Percentiles rank a stretch among this genome's conserved stretches.
Conservation (phyloP, 2,329 filamentous ascomycete species). For the Phyllosticta citrichinensis region DNA sequence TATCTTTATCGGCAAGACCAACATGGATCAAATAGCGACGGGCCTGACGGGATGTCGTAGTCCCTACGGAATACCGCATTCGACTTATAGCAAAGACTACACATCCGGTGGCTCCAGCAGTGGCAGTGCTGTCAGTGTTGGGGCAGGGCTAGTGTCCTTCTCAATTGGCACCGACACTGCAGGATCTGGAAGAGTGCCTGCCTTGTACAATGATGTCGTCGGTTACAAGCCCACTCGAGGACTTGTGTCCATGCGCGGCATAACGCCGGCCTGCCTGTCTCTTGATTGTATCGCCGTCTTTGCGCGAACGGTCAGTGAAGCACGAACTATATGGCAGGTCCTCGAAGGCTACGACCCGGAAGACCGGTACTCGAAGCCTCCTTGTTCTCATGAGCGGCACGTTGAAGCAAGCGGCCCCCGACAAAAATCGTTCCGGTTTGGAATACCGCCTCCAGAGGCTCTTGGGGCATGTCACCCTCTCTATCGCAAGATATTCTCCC, state of each 20-base stretch:
- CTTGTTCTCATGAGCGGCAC: constrained; percentile 24
- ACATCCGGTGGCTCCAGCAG: constrained; percentile 49
- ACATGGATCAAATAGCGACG: constrained; percentile 54
- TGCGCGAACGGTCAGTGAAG: constrained; percentile 39
- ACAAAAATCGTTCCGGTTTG: constrained; percentile 36
- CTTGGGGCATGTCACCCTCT: constrained; percentile 33
- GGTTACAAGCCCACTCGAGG: constrained; percentile 28
- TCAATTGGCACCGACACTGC: constrained; percentile 49
- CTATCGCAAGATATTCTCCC: constrained; percentile 28
- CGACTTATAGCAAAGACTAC: constrained; percentile 40
- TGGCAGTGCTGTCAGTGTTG: constrained; percentile 46
- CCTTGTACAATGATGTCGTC: constrained; percentile 14
- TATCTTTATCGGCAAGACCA: constrained; percentile 50
- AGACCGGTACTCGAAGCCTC: constrained; percentile 43
- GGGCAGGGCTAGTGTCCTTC: constrained; percentile 44
- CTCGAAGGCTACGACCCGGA: constrained; percentile 37
- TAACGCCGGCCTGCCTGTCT: constrained; percentile 47
- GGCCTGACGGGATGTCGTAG: constrained; percentile 50
- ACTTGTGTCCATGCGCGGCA: constrained; percentile 46
- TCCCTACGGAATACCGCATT: constrained; percentile 47
- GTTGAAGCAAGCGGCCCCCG: constrained; percentile 25
- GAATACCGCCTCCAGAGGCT: constrained; percentile 36
- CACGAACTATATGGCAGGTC: constrained; percentile 39
- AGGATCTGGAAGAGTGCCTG: constrained; percentile 42
- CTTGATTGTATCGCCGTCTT: constrained; percentile 50